Conservation (phyloP, 148 eudicot genomes). For the Vaccinium darrowii region DNA sequence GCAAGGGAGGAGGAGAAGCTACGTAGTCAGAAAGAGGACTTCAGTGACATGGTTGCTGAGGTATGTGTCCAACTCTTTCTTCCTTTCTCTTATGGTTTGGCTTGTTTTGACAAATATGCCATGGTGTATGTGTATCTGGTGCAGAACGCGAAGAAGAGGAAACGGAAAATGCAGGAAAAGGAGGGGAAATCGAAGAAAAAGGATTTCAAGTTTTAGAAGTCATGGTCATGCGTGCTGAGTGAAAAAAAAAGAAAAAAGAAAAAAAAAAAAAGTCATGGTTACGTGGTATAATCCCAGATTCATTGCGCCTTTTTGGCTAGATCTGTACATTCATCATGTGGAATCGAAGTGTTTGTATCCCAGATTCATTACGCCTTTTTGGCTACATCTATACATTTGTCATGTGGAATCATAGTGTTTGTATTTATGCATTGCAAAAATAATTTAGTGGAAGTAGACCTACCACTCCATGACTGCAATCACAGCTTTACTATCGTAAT, state of each 20-base stretch:
- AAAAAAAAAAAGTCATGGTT: too few relatives aligned
- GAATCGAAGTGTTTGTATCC: background rate
- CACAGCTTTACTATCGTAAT: conserved; percentile 31
- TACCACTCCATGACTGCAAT: background rate
- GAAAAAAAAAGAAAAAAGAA: too few relatives aligned
- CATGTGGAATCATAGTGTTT: background rate
- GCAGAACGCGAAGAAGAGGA: conserved; percentile 85
- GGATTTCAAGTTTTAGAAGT: conserved; percentile 73
- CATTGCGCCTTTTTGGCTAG: background rate
- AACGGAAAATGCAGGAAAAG: conserved; percentile 86
- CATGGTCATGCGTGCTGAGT: too few relatives aligned
- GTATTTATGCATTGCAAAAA: background rate
- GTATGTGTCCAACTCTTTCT: conserved; percentile 27
- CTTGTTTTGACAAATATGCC: background rate
- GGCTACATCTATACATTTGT: background rate
- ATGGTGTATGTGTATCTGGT: background rate
- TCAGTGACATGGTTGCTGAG: conserved; percentile 99
- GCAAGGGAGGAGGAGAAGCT: conserved; percentile 92
- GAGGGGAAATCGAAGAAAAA: conserved; percentile 83
- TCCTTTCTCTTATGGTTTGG: background rate
- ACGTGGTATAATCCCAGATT: background rate
- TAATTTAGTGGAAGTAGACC: background rate
- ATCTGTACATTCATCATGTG: background rate
- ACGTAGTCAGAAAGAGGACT: conserved; percentile 86
- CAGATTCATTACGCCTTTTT: background rate